A percentile compares a stretch with the other conserved stretches of the same genome.
Evolutionary conservation across 176 grass and related monocot species (phyloP).

Genomic region (Musa itinerans): DNA sequence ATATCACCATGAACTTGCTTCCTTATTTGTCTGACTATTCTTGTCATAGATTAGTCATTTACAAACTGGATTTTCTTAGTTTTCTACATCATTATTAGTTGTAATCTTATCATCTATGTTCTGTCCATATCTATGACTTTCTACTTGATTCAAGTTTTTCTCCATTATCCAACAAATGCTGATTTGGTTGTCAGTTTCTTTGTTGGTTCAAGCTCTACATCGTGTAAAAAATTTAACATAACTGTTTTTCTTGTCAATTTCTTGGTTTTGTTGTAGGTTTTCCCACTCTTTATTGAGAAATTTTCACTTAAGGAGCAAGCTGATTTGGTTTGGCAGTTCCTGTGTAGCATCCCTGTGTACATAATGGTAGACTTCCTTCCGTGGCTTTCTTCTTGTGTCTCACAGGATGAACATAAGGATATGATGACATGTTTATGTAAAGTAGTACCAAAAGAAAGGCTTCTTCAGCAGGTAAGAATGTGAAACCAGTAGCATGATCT

Average conservation of each 20-base stretch:
- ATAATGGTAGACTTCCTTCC: conserved; percentile 88
- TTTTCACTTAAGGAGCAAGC: conserved; percentile 72
- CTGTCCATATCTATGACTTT: too few relatives aligned
- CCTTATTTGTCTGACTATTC: too few relatives aligned
- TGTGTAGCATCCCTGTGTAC: conserved; percentile 70
- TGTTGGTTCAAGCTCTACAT: too few relatives aligned
- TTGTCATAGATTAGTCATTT: too few relatives aligned
- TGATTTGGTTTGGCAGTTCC: conserved; percentile 80
- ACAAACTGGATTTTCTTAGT: too few relatives aligned
- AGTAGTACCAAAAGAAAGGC: conserved; percentile 53
- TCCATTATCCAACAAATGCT: too few relatives aligned
- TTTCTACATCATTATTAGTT: too few relatives aligned
- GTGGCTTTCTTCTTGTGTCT: conserved; percentile 66
- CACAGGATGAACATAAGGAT: conserved; percentile 54
- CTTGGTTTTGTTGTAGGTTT: conserved; percentile 42
- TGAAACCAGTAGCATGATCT: background rate
- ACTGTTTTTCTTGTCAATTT: conserved; percentile 8
- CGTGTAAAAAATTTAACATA: too few relatives aligned
- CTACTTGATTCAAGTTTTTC: too few relatives aligned
- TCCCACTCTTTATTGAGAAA: conserved; percentile 56
- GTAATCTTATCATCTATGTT: too few relatives aligned
- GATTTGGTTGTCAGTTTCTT: too few relatives aligned
- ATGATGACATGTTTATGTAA: conserved; percentile 60
- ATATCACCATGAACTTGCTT: too few relatives aligned
- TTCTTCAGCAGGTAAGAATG: conserved; percentile 57